phyloP scores from a whole-genome alignment of 2,329 filamentous ascomycete genomes.

The Trichoderma oligosporum region DNA sequence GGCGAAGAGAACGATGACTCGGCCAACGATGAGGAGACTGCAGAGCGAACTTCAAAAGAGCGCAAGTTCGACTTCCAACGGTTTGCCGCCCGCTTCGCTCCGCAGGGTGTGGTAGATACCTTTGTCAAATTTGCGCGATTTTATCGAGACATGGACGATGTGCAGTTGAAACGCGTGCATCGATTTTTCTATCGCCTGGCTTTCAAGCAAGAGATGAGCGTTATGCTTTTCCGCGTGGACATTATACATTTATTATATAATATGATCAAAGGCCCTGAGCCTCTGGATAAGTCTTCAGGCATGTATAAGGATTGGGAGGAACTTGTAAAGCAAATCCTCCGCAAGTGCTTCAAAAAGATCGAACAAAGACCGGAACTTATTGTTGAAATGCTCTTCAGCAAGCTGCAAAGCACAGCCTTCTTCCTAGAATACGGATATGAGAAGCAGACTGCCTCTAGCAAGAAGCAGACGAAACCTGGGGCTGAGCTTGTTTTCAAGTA shows the following conservation, averaged over 20 bases:
- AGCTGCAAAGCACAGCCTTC: conserved; percentile 75
- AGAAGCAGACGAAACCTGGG: conserved; percentile 61
- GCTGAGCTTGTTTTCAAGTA: conserved; percentile 81
- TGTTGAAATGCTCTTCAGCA: conserved; percentile 92
- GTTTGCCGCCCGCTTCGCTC: conserved; percentile 76
- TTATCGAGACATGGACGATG: conserved; percentile 73
- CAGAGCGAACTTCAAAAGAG: conserved; percentile 69
- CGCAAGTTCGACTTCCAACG: conserved; percentile 90
- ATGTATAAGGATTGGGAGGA: conserved; percentile 88
- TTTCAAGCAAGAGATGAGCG: conserved; percentile 89
- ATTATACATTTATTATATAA: conserved; percentile 83
- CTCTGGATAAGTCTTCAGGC: conserved; percentile 62
- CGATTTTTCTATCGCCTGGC: conserved; percentile 91
- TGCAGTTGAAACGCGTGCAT: conserved; percentile 86
- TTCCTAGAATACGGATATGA: conserved; percentile 91
- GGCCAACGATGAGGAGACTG: conserved; percentile 66
- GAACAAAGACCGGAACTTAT: conserved; percentile 80
- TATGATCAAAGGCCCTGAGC: conserved; percentile 85
- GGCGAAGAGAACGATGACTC: conserved; percentile 64
- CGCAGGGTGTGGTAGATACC: conserved; percentile 81
- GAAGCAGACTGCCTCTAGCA: conserved; percentile 66
- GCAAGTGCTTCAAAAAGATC: conserved; percentile 77
- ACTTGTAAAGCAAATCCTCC: conserved; percentile 77
- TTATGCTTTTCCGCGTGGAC: conserved; percentile 86
- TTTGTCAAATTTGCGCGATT: conserved; percentile 76